phyloP scores from a whole-genome alignment of 163 green algal genomes.

The Scenedesmus sp. region DNA sequence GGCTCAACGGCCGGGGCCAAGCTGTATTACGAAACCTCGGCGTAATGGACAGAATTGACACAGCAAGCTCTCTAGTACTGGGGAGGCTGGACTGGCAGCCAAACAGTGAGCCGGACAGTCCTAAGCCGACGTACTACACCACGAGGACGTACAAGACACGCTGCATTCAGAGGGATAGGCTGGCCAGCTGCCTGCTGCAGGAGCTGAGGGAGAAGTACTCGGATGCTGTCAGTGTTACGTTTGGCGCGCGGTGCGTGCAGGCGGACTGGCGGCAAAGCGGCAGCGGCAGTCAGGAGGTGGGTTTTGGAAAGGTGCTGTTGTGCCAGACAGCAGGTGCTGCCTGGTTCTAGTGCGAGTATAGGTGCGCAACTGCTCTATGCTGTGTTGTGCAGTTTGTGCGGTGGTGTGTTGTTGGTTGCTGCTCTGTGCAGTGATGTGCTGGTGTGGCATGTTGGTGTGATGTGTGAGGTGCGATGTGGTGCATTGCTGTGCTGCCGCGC shows the following conservation, averaged over 20 bases:
- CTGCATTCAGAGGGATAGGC: slow-evolving; percentile 62
- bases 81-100: slow-evolving; percentile 48
- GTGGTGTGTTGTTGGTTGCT: neutral
- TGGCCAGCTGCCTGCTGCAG: slow-evolving; percentile 56
- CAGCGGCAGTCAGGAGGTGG: neutral
- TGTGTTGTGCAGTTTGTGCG: too few species aligned
- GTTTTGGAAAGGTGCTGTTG: neutral
- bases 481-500: neutral
- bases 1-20: slow-evolving; percentile 49
- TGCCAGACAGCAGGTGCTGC: too few species aligned
- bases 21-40: neutral
- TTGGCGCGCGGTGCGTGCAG: slow-evolving; percentile 13
- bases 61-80: neutral
- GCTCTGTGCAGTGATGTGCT: neutral
- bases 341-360: too few species aligned
- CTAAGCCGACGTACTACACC: slow-evolving; percentile 15
- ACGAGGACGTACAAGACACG: slow-evolving; percentile 28
- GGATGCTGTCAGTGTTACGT: neutral
- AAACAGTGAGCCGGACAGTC: neutral
- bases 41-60: slow-evolving; percentile 47
- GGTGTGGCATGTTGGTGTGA: neutral
- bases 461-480: neutral
- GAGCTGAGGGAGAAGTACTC: slow-evolving; percentile 50
- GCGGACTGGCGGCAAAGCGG: slow-evolving; percentile 26
- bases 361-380: too few species aligned